Evolutionary conservation across 2,329 filamentous ascomycete genomes (phyloP), one percentile per base, ranked within the genome.

Genomic region (Aureobasidium sp.): DNA sequence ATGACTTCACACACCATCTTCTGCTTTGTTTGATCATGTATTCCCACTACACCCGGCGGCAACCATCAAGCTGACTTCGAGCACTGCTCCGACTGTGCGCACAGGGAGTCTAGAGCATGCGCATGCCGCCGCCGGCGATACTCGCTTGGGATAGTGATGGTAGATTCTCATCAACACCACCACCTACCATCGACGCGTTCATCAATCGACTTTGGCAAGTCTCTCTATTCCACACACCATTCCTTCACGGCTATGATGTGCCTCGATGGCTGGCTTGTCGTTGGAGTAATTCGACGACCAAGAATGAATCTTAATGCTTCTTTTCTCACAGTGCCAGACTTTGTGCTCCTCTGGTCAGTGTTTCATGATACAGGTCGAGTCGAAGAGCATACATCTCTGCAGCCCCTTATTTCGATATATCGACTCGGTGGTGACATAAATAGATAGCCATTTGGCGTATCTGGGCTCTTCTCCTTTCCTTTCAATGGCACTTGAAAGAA

Each of bases 171-270:
- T 44, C 50, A 39, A 23, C 36, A 39, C 20, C 34, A 39, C 34
- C 52, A 34, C 17, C 26, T 23, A 7, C 9, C 36, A 44, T 23
- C 26, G 10, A 27, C 52, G 52, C 52, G 20, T 27, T 26, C 39
- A 34, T 34, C 52, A 44, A 17, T 17, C 32, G 37, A 20, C n/a
- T 52, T 23, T 15, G 48, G 37, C 48, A 37, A 26, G n/a, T 20
- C 48, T 52, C 26, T 37, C 32, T 29, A 32, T 52, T 52, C 20
- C 20, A 26, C 48, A 52, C 55, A 46, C 53, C 41, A 47, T 20
- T 39, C 41, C 55, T 47, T 58, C 32, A 58, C 55, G 42, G 55
- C 55, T 47, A 47, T 57, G 55, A 58, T 58, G 55, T 58, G 55
- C 55, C 37, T 44, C 27, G 9, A n/a, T 44, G 52, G 37, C 39